Evolutionary conservation across 768 basidiomycete genomes (phyloP).

Genomic region (Amanita muscaria): DNA sequence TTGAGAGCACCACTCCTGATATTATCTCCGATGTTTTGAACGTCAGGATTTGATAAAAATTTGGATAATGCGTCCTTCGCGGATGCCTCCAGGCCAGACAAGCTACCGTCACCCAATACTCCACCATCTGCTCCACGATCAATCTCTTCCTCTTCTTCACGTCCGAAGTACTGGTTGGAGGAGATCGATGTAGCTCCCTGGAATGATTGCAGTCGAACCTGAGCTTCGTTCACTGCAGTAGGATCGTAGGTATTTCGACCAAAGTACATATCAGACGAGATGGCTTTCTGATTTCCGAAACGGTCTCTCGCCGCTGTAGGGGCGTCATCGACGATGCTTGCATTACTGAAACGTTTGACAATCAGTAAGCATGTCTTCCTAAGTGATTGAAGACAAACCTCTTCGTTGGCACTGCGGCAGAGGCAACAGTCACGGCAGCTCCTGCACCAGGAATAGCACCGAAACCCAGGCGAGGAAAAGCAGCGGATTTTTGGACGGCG

Average conservation of each 20-base stretch:
- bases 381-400: slow-evolving; percentile 17
- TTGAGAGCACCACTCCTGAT: slow-evolving; percentile 77
- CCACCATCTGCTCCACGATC: slow-evolving; percentile 28
- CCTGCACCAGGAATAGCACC: slow-evolving; percentile 67
- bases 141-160: slow-evolving; percentile 67
- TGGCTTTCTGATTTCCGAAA: slow-evolving; percentile 89
- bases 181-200: slow-evolving; percentile 90
- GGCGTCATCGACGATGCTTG: slow-evolving; percentile 40
- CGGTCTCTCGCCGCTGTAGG: slow-evolving; percentile 81
- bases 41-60: slow-evolving; percentile 78
- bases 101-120: slow-evolving; percentile 44
- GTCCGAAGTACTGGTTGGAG: slow-evolving; percentile 93
- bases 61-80: slow-evolving; percentile 70
- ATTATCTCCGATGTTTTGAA: slow-evolving; percentile 76
- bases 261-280: slow-evolving; percentile 98
- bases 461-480: slow-evolving; percentile 74
- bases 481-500: slow-evolving; percentile 22
- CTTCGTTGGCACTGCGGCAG: slow-evolving; percentile 22
- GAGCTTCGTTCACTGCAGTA: slow-evolving; percentile 59
- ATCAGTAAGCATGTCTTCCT: slow-evolving; percentile 3
- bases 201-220: slow-evolving; percentile 74
- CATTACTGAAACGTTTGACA: slow-evolving; percentile 10
- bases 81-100: slow-evolving; percentile 48
- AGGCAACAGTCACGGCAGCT: slow-evolving; percentile 40
- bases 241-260: slow-evolving; percentile 85